phyloP scores from a whole-genome alignment of 148 eudicot species.

The Agrostemma githago region DNA sequence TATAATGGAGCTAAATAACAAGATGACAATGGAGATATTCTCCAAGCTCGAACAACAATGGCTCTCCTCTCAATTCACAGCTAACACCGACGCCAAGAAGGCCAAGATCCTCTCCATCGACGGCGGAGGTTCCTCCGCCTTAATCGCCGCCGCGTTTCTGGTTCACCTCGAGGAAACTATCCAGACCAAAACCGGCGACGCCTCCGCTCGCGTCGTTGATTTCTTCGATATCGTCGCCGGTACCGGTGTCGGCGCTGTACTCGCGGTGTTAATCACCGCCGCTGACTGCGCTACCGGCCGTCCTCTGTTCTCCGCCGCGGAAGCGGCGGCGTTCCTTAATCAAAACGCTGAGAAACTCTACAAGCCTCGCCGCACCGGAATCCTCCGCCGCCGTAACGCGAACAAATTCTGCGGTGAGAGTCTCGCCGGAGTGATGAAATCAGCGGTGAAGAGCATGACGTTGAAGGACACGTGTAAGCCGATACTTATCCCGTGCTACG shows the following conservation, averaged over 20 bases:
- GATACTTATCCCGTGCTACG: constrained; percentile 61
- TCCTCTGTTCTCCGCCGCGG: constrained; percentile 54
- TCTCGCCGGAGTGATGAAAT: constrained; percentile 40
- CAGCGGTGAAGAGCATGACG: constrained; percentile 33
- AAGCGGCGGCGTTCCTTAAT: constrained; percentile 41
- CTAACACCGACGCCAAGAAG: constrained; percentile 23
- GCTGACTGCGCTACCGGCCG: constrained; percentile 46
- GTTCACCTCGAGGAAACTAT: constrained; percentile 66
- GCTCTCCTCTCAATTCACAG: constrained; percentile 26
- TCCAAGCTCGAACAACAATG: constrained; percentile 39
- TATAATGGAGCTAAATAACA: constrained; percentile 36
- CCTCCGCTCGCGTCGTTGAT: constrained; percentile 47
- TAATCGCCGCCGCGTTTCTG: constrained; percentile 50
- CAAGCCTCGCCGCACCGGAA: constrained; percentile 29
- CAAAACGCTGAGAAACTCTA: constrained; percentile 35
- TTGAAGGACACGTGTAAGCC: constrained; percentile 77
- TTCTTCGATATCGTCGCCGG: constrained; percentile 72
- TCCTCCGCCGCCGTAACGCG: constrained; percentile 29
- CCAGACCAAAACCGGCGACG: constrained; percentile 49
- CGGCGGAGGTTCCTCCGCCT: constrained; percentile 61
- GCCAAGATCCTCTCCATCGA: constrained; percentile 60
- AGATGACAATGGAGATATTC: constrained; percentile 49
- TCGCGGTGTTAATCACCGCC: constrained; percentile 54
- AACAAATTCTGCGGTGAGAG: constrained; percentile 47
- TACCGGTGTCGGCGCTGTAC: constrained; percentile 67